phyloP scores from a whole-genome alignment of 169 alveolate species.

The Toxoplasma gondii region DNA sequence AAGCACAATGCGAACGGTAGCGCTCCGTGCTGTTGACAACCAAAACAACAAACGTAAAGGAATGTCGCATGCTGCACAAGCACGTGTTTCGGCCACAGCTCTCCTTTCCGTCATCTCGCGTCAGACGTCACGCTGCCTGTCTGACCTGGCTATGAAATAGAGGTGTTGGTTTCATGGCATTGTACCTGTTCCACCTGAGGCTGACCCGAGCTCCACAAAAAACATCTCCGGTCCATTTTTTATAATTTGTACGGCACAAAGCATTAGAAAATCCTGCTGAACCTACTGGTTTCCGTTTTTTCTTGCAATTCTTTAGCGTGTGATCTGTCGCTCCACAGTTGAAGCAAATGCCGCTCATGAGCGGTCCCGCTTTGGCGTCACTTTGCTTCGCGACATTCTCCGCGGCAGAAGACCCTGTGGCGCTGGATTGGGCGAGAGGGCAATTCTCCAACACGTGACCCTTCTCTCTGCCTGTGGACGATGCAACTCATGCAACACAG shows the following conservation, averaged over 20 bases:
- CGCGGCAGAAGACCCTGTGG: constrained; percentile 1
- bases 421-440: constrained; percentile 23
- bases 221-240: too few relatives aligned
- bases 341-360: constrained; percentile 66
- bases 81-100: too few relatives aligned
- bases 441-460: constrained; percentile 65
- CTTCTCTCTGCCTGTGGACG: constrained; percentile 43
- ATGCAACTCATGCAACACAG: neutral
- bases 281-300: constrained; percentile 59
- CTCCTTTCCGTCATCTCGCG: too few relatives aligned
- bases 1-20: constrained; percentile 73
- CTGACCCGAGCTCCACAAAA: too few relatives aligned
- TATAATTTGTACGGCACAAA: too few relatives aligned
- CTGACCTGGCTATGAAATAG: too few relatives aligned
- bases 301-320: constrained; percentile 69
- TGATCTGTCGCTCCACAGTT: constrained; percentile 73
- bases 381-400: neutral
- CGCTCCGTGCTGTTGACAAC: constrained; percentile 48
- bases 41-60: neutral
- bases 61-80: too few relatives aligned
- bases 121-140: too few relatives aligned
- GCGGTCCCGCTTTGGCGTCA: neutral
- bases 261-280: neutral
- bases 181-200: too few relatives aligned
- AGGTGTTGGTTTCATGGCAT: too few relatives aligned